Conservation (phyloP, 1,139 yeast genomes). For the Chernovozyma aurita region DNA sequence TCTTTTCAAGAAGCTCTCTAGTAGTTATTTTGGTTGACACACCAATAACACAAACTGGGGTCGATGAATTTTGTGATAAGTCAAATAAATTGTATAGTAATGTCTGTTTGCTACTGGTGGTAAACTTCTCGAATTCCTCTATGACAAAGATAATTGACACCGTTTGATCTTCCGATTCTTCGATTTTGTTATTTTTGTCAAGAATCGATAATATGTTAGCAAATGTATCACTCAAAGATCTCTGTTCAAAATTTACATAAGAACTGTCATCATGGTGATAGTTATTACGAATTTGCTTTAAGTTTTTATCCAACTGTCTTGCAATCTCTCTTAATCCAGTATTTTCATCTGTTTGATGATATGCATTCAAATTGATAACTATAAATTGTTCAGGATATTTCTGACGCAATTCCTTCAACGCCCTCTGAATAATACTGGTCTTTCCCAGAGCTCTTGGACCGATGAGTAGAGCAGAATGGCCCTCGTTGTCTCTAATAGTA, state of each 20-base stretch:
- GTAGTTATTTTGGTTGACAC: constrained; percentile 70
- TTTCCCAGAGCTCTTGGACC: constrained; percentile 86
- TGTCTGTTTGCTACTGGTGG: constrained; percentile 71
- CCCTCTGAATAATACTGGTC: constrained; percentile 56
- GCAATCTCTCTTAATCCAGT: constrained; percentile 84
- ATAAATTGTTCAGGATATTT: constrained; percentile 48
- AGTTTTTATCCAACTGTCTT: constrained; percentile 61
- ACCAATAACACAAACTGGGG: constrained; percentile 83
- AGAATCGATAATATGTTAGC: constrained; percentile 33
- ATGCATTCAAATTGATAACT: constrained; percentile 62
- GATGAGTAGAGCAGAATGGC: constrained; percentile 72
- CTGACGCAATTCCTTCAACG: constrained; percentile 42
- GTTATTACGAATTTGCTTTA: constrained; percentile 15
- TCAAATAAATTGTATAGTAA: constrained; percentile 84
- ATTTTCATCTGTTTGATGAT: constrained; percentile 69
- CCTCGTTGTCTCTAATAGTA: constrained; percentile 66
- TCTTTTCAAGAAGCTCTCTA: constrained; percentile 78
- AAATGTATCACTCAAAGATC: constrained; percentile 40
- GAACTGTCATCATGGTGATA: constrained; percentile 10
- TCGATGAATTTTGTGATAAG: constrained; percentile 66
- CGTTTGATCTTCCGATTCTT: constrained; percentile 1
- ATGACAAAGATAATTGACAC: constrained; percentile 71
- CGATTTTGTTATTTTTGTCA: constrained; percentile 16
- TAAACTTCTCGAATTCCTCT: constrained; percentile 82
- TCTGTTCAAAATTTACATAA: constrained; percentile 30